Conservation (phyloP, 805 yeast genomes). For the Groenewaldozyma tartarivorans region DNA sequence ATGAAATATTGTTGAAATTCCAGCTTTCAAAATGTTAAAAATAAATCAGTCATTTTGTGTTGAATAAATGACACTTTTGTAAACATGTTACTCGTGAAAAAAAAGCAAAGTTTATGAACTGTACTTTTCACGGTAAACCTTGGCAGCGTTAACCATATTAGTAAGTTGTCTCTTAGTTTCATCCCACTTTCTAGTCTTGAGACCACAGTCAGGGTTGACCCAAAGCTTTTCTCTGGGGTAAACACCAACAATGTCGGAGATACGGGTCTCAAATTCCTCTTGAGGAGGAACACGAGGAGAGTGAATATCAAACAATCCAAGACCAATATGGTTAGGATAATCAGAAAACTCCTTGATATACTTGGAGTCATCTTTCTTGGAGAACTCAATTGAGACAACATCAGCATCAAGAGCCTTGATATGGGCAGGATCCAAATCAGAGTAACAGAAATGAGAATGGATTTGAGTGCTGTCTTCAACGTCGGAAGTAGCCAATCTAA, state of each 20-base stretch:
- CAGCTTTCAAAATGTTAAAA: conserved; percentile 8
- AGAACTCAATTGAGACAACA: conserved; percentile 98
- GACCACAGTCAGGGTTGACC: conserved; percentile 99
- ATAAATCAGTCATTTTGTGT: background rate
- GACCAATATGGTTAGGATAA: conserved; percentile 99
- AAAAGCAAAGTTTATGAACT: conserved; percentile 11
- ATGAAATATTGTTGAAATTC: conserved; percentile 11
- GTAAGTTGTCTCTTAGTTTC: conserved; percentile 92
- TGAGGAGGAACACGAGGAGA: conserved; percentile 99
- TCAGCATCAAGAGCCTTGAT: conserved; percentile 99
- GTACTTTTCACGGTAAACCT: conserved; percentile 71
- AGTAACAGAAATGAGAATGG: conserved; percentile 99
- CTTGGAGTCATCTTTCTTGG: conserved; percentile 98
- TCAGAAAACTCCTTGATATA: conserved; percentile 95
- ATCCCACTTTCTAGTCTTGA: conserved; percentile 99
- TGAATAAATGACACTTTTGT: conserved; percentile 3
- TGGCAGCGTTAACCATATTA: conserved; percentile 99
- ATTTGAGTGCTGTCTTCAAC: conserved; percentile 92
- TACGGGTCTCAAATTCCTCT: conserved; percentile 91
- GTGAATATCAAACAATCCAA: conserved; percentile 98
- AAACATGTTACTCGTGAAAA: background rate
- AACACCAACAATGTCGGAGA: conserved; percentile 87
- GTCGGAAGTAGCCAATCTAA: conserved; percentile 99
- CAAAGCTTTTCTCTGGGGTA: conserved; percentile 98
- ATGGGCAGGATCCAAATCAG: conserved; percentile 98